A percentile compares a stretch with the other conserved stretches of the same genome.
These are phyloP conservation scores for Ganoderma resinaceum DNA, from an alignment of 1,284 basidiomycete species.

Conservation along the genomic window DNA sequence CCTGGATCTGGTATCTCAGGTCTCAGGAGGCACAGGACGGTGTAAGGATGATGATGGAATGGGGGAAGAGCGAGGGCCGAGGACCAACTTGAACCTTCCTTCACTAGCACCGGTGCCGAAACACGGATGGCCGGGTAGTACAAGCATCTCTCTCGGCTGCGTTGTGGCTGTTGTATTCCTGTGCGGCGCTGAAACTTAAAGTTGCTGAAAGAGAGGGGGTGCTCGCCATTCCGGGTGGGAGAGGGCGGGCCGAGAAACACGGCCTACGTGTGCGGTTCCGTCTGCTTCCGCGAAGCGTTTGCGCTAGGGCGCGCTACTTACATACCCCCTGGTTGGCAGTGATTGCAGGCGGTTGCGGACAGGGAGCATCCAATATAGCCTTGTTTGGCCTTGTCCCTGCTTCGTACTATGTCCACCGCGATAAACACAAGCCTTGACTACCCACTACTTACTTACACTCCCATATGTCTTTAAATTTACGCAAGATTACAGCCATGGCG, in stretches of 20 bases:
- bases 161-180: not conserved
- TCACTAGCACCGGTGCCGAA: not conserved
- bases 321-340: too few species aligned
- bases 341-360: not conserved
- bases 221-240: not conserved
- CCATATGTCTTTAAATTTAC: too few species aligned
- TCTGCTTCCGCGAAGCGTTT: not conserved
- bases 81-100: not conserved
- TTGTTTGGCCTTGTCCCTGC: not conserved
- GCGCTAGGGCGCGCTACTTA: not conserved
- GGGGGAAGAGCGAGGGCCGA: not conserved
- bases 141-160: not conserved
- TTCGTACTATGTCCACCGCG: too few species aligned
- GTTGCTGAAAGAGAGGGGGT: not conserved
- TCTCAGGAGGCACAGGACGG: too few species aligned
- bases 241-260: not conserved
- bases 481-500: too few species aligned
- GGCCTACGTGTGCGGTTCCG: too few species aligned
- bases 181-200: too few species aligned
- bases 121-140: not conserved
- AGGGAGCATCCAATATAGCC: not conserved
- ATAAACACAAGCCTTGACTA: not conserved
- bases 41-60: too few species aligned
- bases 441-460: too few species aligned
- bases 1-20: slow-evolving; percentile 2